A percentile compares a stretch with the other conserved stretches of the same genome.
phyloP scores from a whole-genome alignment of 306 rosid species.

The Sindora glabra region DNA sequence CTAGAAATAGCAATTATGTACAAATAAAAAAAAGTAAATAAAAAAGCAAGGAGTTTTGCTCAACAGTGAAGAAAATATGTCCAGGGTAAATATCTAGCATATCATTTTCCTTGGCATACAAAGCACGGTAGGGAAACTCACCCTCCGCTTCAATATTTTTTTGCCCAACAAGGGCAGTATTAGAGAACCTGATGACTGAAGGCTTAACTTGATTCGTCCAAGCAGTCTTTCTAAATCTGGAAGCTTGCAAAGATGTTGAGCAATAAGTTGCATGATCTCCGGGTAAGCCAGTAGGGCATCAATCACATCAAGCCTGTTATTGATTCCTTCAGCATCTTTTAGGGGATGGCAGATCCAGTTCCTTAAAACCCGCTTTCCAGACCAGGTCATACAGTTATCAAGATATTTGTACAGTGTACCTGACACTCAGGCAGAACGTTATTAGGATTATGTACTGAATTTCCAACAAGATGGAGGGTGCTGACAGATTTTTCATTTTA shows the following conservation, averaged over 20 bases:
- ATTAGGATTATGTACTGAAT: constrained; percentile 5
- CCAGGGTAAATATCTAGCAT: not conserved
- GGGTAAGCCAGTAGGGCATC: constrained; percentile 50
- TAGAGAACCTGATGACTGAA: constrained; percentile 59
- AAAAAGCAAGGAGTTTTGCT: not conserved
- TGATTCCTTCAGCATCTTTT: constrained; percentile 60
- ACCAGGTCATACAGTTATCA: constrained; percentile 71
- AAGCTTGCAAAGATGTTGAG: constrained; percentile 67
- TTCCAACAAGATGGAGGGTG: constrained; percentile 7
- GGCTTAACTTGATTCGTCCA: constrained; percentile 68
- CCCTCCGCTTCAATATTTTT: constrained; percentile 80
- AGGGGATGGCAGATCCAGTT: constrained; percentile 91
- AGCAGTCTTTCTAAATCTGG: constrained; percentile 82
- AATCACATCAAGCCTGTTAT: constrained; percentile 71
- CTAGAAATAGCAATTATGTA: not conserved
- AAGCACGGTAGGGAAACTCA: constrained; percentile 27
- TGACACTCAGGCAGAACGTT: constrained; percentile 27
- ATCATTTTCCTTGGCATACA: not conserved
- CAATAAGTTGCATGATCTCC: constrained; percentile 46
- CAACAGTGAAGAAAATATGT: not conserved
- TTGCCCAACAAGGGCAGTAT: constrained; percentile 57
- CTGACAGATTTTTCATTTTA: not conserved
- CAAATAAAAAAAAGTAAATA: not conserved
- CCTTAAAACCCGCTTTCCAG: constrained; percentile 84
- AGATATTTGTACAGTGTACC: constrained; percentile 83